Percentiles rank a stretch among this genome's conserved stretches.
phyloP scores from a whole-genome alignment of 2,329 filamentous ascomycete genomes.

The Monosporascus sp. region DNA sequence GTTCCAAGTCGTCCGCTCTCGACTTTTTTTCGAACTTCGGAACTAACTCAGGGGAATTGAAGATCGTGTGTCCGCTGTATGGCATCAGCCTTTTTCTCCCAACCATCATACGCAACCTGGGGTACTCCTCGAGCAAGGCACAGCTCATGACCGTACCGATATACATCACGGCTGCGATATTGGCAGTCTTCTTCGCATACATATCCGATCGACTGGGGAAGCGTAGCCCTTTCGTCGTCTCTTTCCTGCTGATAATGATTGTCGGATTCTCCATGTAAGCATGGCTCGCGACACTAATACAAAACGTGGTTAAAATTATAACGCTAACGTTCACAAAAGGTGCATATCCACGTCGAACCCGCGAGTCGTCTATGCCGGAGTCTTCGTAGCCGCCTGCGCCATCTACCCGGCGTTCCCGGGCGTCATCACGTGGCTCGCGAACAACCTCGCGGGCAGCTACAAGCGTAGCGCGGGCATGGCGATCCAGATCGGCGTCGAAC shows the following conservation, averaged over 20 bases:
- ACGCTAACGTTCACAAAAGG: conserved; percentile 33
- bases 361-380: conserved; percentile 64
- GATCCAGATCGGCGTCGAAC: conserved; percentile 62
- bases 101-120: conserved; percentile 56
- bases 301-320: background rate
- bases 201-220: conserved; percentile 50
- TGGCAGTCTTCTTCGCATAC: conserved; percentile 49
- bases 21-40: conserved; percentile 23
- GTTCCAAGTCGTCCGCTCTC: conserved; percentile 13
- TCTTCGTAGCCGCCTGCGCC: conserved; percentile 69
- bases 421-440: conserved; percentile 72
- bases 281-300: background rate
- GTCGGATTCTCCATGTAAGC: conserved; percentile 52
- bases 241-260: conserved; percentile 46
- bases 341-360: conserved; percentile 55
- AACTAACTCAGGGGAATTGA: conserved; percentile 25
- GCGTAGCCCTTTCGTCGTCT: conserved; percentile 50
- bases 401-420: conserved; percentile 79
- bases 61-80: conserved; percentile 51
- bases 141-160: conserved; percentile 60
- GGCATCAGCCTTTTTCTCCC: conserved; percentile 56
- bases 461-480: conserved; percentile 65
- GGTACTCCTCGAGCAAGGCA: conserved; percentile 51
- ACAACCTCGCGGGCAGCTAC: conserved; percentile 64
- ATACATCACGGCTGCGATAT: conserved; percentile 58